Evolutionary conservation across 2,329 filamentous ascomycete genomes (phyloP).

Genomic region (Huntiella bhutanensis): DNA sequence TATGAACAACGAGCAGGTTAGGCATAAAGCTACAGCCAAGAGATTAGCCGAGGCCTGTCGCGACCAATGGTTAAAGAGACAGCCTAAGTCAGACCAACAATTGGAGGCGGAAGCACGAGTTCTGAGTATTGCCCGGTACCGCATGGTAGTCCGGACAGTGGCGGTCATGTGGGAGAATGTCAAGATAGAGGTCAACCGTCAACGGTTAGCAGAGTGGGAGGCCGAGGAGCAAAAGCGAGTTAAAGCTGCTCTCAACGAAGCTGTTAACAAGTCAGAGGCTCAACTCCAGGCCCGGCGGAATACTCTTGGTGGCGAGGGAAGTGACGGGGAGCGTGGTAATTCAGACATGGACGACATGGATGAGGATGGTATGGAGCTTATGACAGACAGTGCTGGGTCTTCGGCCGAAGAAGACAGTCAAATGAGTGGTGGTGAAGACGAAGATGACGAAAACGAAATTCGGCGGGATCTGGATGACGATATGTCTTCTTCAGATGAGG

Average conservation of each 20-base stretch:
- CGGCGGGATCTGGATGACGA: slow-evolving; percentile 26
- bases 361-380: slow-evolving; percentile 28
- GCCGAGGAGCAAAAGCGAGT: slow-evolving; percentile 43
- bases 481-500: slow-evolving; percentile 46
- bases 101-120: slow-evolving; percentile 60
- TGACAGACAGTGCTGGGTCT: slow-evolving; percentile 15
- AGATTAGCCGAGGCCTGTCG: slow-evolving; percentile 59
- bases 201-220: slow-evolving; percentile 42
- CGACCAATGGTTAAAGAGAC: slow-evolving; percentile 54
- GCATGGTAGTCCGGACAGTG: slow-evolving; percentile 42
- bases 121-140: slow-evolving; percentile 49
- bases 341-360: slow-evolving; percentile 19
- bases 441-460: slow-evolving; percentile 19
- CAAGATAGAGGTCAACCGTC: slow-evolving; percentile 38
- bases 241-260: slow-evolving; percentile 53
- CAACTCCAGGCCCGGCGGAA: slow-evolving; percentile 40
- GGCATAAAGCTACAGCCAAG: slow-evolving; percentile 62
- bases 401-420: slow-evolving; percentile 20
- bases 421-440: slow-evolving; percentile 11
- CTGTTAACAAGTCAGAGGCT: slow-evolving; percentile 51
- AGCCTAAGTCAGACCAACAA: slow-evolving; percentile 62
- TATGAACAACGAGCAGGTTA: slow-evolving; percentile 57
- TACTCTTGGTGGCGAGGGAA: slow-evolving; percentile 29
- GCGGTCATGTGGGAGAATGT: slow-evolving; percentile 46
- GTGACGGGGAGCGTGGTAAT: slow-evolving; percentile 22